These are phyloP conservation scores for Euphrasia arctica DNA, from an alignment of 305 asterid species.

Conservation along the genomic window DNA sequence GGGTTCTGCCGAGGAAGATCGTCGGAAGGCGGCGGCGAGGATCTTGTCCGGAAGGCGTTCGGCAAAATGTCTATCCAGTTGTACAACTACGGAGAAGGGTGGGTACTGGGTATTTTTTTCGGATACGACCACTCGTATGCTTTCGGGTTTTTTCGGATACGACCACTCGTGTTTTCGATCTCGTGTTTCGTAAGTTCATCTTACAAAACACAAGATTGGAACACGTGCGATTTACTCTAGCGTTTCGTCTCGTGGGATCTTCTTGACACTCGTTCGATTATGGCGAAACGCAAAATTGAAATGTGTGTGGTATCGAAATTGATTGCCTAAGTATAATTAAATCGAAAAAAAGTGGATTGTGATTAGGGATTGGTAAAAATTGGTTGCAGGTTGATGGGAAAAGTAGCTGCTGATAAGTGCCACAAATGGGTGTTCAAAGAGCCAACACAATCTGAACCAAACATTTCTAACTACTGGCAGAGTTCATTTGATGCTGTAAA, in stretches of 20 bases:
- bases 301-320: no score
- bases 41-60: slow-evolving; percentile 90
- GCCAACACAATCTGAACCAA: slow-evolving; percentile 94
- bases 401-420: slow-evolving; percentile 99
- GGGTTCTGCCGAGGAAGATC: slow-evolving; percentile 92
- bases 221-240: slow-evolving; percentile 33
- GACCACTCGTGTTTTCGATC: slow-evolving; percentile 28
- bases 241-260: no score
- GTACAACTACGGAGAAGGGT: slow-evolving; percentile 99
- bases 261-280: no score
- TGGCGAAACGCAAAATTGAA: no score
- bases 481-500: slow-evolving; percentile 98
- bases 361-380: no score
- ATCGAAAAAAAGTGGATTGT: no score
- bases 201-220: no score
- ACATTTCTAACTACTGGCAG: slow-evolving; percentile 99
- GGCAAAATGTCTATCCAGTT: slow-evolving; percentile 99
- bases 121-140: no score
- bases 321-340: no score
- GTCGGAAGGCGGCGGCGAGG: slow-evolving; percentile 63
- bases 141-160: slow-evolving; percentile 35
- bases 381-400: slow-evolving; percentile 97
- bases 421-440: slow-evolving; percentile 99
- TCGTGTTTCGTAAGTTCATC: slow-evolving; percentile 22
- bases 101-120: slow-evolving; percentile 39